Conservation (phyloP, 1,139 yeast species). For the Ogataea hybrid region DNA sequence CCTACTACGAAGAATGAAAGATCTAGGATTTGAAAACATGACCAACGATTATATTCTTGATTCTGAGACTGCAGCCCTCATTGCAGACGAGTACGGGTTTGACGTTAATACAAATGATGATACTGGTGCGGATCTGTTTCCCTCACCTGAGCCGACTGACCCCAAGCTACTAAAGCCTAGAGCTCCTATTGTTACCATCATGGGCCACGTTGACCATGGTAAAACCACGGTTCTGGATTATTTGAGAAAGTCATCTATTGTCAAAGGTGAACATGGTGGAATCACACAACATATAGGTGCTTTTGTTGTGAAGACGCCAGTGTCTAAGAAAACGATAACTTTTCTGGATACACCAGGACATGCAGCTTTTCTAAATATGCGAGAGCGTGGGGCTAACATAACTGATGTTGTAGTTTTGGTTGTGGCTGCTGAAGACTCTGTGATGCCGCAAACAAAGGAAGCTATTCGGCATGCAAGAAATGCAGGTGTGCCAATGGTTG, state of each 20-base stretch:
- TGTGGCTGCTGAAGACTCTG: slow-evolving; percentile 98
- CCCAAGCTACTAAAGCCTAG: slow-evolving; percentile 50
- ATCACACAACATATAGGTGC: slow-evolving; percentile 99
- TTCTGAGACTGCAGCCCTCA: slow-evolving; percentile 77
- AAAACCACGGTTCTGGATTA: slow-evolving; percentile 91
- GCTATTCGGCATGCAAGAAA: slow-evolving; percentile 91
- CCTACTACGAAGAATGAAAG: slow-evolving; percentile 56
- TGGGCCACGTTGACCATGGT: slow-evolving; percentile 99
- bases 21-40: slow-evolving; percentile 74
- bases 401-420: slow-evolving; percentile 92
- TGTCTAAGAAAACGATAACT: slow-evolving; percentile 73
- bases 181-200: slow-evolving; percentile 93
- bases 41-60: slow-evolving; percentile 80
- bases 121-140: slow-evolving; percentile 62
- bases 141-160: slow-evolving; percentile 39
- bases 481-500: slow-evolving; percentile 82
- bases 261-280: slow-evolving; percentile 88
- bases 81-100: slow-evolving; percentile 87
- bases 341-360: slow-evolving; percentile 98
- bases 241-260: slow-evolving; percentile 80
- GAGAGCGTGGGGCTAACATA: slow-evolving; percentile 93
- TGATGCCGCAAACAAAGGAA: slow-evolving; percentile 96
- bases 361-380: slow-evolving; percentile 93
- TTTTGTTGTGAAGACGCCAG: slow-evolving; percentile 77
- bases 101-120: slow-evolving; percentile 60